phyloP scores from a whole-genome alignment of 176 grass and related monocot genomes.

The Cenchrus fungigraminus region DNA sequence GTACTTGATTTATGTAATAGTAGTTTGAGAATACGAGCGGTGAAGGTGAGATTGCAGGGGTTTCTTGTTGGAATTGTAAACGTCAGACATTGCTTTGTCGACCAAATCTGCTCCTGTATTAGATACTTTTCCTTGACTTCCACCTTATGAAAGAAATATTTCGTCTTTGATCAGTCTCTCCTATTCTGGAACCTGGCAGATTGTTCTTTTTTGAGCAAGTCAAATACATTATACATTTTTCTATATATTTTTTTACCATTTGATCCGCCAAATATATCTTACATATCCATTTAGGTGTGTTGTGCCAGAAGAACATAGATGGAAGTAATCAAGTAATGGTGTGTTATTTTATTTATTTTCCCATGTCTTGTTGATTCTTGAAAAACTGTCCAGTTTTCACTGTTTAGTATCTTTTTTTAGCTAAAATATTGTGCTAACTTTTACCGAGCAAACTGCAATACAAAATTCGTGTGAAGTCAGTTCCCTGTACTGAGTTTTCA shows the following conservation, averaged over 20 bases:
- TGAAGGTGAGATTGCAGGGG: not conserved
- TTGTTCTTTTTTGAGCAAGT: not conserved
- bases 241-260: not conserved
- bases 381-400: not conserved
- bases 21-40: slow-evolving; percentile 12
- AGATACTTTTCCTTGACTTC: not conserved
- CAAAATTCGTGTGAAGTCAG: too few species aligned
- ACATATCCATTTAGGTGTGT: not conserved
- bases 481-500: too few species aligned
- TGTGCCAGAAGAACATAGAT: not conserved
- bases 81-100: not conserved
- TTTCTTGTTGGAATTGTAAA: not conserved
- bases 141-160: not conserved
- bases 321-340: not conserved
- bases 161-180: not conserved
- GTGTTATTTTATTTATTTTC: not conserved
- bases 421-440: too few species aligned
- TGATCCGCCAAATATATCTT: not conserved
- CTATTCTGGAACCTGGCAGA: not conserved
- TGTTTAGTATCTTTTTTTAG: not conserved
- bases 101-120: not conserved
- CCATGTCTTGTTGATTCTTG: not conserved
- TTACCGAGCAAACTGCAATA: too few species aligned
- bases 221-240: not conserved
- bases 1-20: slow-evolving; percentile 43